Evolutionary conservation across 192 early-diverging fungal genomes (phyloP).

Genomic region (Umbelopsis sp.): DNA sequence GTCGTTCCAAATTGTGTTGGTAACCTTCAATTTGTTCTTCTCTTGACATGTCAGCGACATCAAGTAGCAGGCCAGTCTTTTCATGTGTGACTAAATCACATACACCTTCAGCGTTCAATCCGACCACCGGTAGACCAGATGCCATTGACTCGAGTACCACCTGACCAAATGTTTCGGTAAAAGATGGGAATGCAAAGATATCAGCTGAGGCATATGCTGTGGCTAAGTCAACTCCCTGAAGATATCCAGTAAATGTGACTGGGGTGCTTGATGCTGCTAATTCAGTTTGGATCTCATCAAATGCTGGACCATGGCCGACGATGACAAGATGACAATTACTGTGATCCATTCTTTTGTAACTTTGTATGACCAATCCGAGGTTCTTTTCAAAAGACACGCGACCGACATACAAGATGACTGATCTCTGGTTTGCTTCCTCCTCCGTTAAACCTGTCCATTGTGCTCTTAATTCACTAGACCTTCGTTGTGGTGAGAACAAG

Average conservation of each 20-base stretch:
- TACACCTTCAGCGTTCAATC: constrained; percentile 35
- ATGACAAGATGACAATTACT: constrained; percentile 32
- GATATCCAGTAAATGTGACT: constrained; percentile 37
- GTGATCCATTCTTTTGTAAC: constrained; percentile 37
- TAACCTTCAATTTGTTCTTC: constrained; percentile 28
- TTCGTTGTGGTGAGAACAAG: constrained; percentile 27
- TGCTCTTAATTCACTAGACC: constrained; percentile 27
- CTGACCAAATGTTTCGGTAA: constrained; percentile 41
- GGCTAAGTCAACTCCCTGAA: constrained; percentile 28
- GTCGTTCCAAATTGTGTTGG: not conserved
- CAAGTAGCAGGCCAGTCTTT: constrained; percentile 26
- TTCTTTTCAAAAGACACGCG: constrained; percentile 43
- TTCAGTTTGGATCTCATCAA: constrained; percentile 30
- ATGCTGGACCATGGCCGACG: constrained; percentile 40
- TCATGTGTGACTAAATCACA: constrained; percentile 31
- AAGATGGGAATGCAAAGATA: constrained; percentile 40
- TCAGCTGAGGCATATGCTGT: constrained; percentile 41
- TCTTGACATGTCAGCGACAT: constrained; percentile 4
- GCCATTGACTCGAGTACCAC: constrained; percentile 38
- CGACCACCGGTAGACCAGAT: constrained; percentile 40
- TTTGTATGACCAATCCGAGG: constrained; percentile 32
- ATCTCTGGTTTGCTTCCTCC: constrained; percentile 23
- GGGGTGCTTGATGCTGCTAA: constrained; percentile 23
- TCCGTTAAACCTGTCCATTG: constrained; percentile 26
- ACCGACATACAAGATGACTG: constrained; percentile 35